phyloP scores from a whole-genome alignment of 306 rosid genomes.

The Geum urbanum region DNA sequence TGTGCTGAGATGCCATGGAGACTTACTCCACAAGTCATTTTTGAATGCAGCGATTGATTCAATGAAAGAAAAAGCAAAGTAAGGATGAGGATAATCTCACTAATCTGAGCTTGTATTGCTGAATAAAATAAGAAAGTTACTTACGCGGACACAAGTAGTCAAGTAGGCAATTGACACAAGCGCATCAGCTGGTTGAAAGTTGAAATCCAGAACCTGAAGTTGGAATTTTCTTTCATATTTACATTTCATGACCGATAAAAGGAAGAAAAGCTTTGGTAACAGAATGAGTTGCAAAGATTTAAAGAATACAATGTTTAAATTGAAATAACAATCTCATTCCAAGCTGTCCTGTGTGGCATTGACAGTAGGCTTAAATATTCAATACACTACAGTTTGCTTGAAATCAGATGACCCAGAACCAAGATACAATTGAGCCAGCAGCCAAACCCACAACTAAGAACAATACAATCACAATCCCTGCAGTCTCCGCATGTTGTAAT shows the following conservation, averaged over 20 bases:
- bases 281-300: constrained; percentile 9
- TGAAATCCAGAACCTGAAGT: neutral
- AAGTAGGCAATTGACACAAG: too few species aligned
- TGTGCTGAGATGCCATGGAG: too few species aligned
- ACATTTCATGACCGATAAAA: neutral
- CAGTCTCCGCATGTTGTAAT: constrained; percentile 77
- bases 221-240: neutral
- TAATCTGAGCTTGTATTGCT: too few species aligned
- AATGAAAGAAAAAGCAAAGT: too few species aligned
- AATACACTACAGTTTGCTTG: constrained; percentile 19
- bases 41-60: too few species aligned
- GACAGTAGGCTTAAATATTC: neutral
- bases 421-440: constrained; percentile 67
- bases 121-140: too few species aligned
- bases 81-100: too few species aligned
- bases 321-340: neutral
- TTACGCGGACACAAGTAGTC: too few species aligned
- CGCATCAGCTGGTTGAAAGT: too few species aligned
- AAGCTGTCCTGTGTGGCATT: neutral
- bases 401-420: constrained; percentile 79
- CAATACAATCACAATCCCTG: constrained; percentile 65
- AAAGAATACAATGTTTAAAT: neutral
- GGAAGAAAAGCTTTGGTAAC: neutral
- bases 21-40: too few species aligned
- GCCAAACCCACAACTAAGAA: constrained; percentile 76